Base-by-base conservation (phyloP, 2,329 filamentous ascomycete species). In the Knufia petricola region DNA sequence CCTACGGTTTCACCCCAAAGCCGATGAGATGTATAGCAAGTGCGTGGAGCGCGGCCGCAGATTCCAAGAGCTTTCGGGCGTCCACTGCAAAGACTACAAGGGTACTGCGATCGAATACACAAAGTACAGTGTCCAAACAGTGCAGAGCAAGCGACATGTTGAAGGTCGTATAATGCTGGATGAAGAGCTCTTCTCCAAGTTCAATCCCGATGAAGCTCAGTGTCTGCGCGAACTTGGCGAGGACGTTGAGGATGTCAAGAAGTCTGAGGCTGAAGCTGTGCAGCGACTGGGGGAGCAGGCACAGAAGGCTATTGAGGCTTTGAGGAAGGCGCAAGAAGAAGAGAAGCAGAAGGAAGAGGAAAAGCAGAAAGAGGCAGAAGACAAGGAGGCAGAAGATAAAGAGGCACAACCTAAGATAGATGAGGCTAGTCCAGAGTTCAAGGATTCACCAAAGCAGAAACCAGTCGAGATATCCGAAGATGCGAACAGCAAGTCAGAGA, bases 41-140 rank as follows among this genome's bases (percentile, higher is more conserved):
- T 49, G 52, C 13, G 40, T 46, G n/a, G 40, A 46, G 30, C 26
- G 49, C 15, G 53, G 53, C 15, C 39, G 43, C 3, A 42, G 48
- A 26, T 55, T 53, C 31, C 36, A 46, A 36, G 42, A 40, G 15
- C 45, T 53, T 6, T 42, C 47, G 28, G 53, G 52, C 20, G 20
- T 45, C 15, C 20, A 46, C 36, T 51, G 50, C 42, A 49, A 49
- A 19, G 47, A 50, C 40, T 53, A 55, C 37, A 40, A 50, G 38
- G 52, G 52, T 39, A 32, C 41, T 26, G 46, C 39, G 19, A 46
- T 50, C 21, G 44, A 47, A 20, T 47, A 38, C 34, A 47, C 34
- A 8, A 47, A 47, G 17, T 47, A 38, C 44, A 39, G 32, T 20
- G 7, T 26, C 17, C 44, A 47, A 23, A 47, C 19, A 8, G 44